A percentile compares a stretch with the other conserved stretches of the same genome.
Evolutionary conservation across 257 asterid species (phyloP).

Genomic region (Ilex aquifolium): DNA sequence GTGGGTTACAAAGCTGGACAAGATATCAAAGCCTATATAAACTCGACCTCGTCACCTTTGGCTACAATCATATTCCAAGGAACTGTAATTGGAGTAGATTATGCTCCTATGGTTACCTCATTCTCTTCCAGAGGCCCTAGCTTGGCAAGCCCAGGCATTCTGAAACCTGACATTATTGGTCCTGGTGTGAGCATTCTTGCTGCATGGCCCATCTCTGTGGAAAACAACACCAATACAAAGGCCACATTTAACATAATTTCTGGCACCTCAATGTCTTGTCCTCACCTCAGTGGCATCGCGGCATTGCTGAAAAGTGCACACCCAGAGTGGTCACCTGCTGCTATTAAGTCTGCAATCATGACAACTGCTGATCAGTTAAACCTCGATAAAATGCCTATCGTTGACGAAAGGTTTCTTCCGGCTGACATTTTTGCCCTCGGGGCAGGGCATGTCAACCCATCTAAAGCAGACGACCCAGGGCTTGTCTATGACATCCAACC

Average conservation of each 20-base stretch:
- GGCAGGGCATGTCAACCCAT: slow-evolving; percentile 48
- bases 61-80: slow-evolving; percentile 31
- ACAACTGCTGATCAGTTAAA: slow-evolving; percentile 23
- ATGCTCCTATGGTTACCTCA: slow-evolving; percentile 29
- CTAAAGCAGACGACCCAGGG: slow-evolving; percentile 39
- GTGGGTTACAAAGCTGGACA: slow-evolving; percentile 30
- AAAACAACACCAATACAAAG: slow-evolving; percentile 9
- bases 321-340: slow-evolving; percentile 53
- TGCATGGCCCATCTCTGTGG: slow-evolving; percentile 33
- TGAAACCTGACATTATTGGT: slow-evolving; percentile 47
- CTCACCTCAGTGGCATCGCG: slow-evolving; percentile 33
- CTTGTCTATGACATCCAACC: slow-evolving; percentile 36
- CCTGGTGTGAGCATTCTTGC: slow-evolving; percentile 48
- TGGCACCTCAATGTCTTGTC: slow-evolving; percentile 48
- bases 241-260: slow-evolving; percentile 34
- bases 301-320: slow-evolving; percentile 21
- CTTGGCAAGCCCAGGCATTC: slow-evolving; percentile 37
- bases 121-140: slow-evolving; percentile 53
- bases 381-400: slow-evolving; percentile 9
- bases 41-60: slow-evolving; percentile 23
- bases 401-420: slow-evolving; percentile 27
- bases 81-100: slow-evolving; percentile 20
- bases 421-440: slow-evolving; percentile 35
- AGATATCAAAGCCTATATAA: slow-evolving; percentile 27
- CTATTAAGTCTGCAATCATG: slow-evolving; percentile 49